phyloP scores from a whole-genome alignment of 2,329 filamentous ascomycete species.

The Paecilomyces niveus region DNA sequence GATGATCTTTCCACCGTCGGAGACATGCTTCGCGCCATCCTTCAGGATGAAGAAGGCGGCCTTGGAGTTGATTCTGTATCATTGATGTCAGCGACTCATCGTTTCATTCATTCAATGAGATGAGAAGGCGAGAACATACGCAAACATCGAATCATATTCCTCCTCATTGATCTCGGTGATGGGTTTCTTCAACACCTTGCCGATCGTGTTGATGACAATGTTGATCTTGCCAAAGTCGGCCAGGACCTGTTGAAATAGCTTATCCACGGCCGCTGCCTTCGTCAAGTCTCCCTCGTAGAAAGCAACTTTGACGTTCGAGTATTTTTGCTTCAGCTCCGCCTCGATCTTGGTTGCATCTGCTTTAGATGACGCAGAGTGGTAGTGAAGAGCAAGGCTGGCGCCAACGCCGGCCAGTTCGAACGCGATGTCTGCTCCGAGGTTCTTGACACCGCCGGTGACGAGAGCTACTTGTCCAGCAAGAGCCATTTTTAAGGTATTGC shows the following conservation, averaged over 20 bases:
- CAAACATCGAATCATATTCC: slow-evolving; percentile 45
- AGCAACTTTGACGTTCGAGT: slow-evolving; percentile 25
- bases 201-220: slow-evolving; percentile 46
- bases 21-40: slow-evolving; percentile 35
- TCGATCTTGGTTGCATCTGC: slow-evolving; percentile 29
- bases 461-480: slow-evolving; percentile 36
- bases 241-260: slow-evolving; percentile 35
- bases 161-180: slow-evolving; percentile 37
- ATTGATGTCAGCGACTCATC: background rate
- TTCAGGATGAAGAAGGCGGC: slow-evolving; percentile 41
- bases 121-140: slow-evolving; percentile 19
- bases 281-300: slow-evolving; percentile 42
- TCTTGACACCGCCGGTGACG: slow-evolving; percentile 38
- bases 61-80: slow-evolving; percentile 39
- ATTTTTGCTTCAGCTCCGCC: slow-evolving; percentile 27
- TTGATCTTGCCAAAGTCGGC: slow-evolving; percentile 41
- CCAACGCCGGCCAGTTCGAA: slow-evolving; percentile 28
- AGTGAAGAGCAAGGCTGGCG: slow-evolving; percentile 34
- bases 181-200: slow-evolving; percentile 44
- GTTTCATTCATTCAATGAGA: background rate
- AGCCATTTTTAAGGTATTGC: slow-evolving; percentile 3
- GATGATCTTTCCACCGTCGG: slow-evolving; percentile 42
- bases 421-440: slow-evolving; percentile 35
- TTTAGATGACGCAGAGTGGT: slow-evolving; percentile 35
- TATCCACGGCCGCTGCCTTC: slow-evolving; percentile 31